Evolutionary conservation across 164 flowering plant species (phyloP).

Genomic region (Macadamia tetraphylla): DNA sequence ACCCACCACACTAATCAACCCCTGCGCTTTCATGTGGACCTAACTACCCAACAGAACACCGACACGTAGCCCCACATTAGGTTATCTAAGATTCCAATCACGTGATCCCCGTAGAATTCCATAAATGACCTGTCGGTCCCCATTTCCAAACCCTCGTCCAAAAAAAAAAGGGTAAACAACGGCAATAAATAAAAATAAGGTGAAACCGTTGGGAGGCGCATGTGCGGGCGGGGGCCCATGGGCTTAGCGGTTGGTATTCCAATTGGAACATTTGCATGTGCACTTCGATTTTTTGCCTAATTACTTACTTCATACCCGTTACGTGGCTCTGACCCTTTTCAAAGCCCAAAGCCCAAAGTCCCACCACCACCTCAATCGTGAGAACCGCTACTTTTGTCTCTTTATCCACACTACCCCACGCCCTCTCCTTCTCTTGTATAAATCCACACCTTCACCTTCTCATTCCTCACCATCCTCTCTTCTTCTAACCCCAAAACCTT

Average conservation of each 20-base stretch:
- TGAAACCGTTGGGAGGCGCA: conserved; percentile 23
- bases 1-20: conserved; percentile 2
- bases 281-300: conserved; percentile 8
- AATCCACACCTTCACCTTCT: neutral
- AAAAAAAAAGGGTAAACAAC: too few species aligned
- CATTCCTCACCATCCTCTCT: neutral
- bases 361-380: neutral
- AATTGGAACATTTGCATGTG: conserved; percentile 50
- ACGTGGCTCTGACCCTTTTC: neutral
- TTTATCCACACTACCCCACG: neutral
- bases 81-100: neutral
- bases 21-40: neutral
- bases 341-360: too few species aligned
- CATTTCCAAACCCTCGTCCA: too few species aligned
- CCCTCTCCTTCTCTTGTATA: too few species aligned
- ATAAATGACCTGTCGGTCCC: too few species aligned
- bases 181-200: neutral
- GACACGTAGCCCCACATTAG: neutral
- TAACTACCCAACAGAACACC: too few species aligned
- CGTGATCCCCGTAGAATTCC: neutral
- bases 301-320: conserved; percentile 14
- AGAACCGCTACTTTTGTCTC: conserved; percentile 12
- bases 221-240: conserved; percentile 35
- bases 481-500: neutral
- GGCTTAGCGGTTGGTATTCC: conserved; percentile 29